Conservation (phyloP, 768 basidiomycete genomes). For the Mycena indigotica region DNA sequence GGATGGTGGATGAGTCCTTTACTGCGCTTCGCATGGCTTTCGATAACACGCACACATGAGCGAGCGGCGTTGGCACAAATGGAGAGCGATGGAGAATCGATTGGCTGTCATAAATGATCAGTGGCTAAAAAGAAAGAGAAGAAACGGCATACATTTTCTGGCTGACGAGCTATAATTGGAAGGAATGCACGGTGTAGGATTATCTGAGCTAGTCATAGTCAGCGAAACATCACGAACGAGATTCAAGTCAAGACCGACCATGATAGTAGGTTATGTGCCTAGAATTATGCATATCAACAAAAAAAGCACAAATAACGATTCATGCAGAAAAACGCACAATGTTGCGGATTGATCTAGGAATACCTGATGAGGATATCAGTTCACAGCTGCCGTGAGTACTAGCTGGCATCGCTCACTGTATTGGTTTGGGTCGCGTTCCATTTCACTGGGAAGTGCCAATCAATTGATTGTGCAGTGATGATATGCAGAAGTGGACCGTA, state of each 20-base stretch:
- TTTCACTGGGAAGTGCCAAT: conserved; percentile 4
- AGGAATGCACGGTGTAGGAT: conserved; percentile 10
- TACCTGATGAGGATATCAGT: not conserved
- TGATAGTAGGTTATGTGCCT: conserved; percentile 13
- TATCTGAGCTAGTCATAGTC: conserved; percentile 18
- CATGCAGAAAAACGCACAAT: conserved; percentile 2
- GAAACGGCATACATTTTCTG: not conserved
- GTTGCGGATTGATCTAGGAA: conserved; percentile 10
- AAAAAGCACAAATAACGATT: not conserved
- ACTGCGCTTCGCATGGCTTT: not conserved
- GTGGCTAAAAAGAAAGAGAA: not conserved
- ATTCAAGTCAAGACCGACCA: not conserved
- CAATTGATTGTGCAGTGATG: not conserved
- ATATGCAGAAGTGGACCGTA: conserved; percentile 16
- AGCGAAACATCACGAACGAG: not conserved
- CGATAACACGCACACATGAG: conserved; percentile 11
- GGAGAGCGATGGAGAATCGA: conserved; percentile 7
- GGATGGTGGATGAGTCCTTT: not conserved
- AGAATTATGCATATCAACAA: not conserved
- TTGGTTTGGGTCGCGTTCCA: conserved; percentile 12
- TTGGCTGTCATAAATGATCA: not conserved
- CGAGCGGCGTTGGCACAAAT: conserved; percentile 18
- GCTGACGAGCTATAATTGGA: not conserved
- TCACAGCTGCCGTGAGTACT: not conserved
- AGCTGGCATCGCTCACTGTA: not conserved